A percentile compares a stretch with the other conserved stretches of the same genome.
phyloP scores from a whole-genome alignment of 176 grass and related monocot genomes.

The Triticum monococcum region DNA sequence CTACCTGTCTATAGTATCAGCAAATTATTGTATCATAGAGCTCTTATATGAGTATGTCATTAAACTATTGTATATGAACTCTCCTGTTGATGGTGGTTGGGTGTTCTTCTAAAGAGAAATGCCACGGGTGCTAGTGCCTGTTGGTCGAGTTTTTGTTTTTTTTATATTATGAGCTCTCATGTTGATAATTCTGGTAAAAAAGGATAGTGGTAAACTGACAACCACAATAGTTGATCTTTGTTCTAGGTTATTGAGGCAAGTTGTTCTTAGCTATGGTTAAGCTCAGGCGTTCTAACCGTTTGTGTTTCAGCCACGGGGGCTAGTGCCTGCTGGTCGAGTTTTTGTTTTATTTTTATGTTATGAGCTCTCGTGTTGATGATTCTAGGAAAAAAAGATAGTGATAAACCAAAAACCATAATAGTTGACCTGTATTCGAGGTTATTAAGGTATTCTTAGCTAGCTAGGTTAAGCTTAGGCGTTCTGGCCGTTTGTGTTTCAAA shows the following conservation, averaged over 20 bases:
- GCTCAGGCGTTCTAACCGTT: constrained; percentile 10
- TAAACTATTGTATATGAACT: constrained; percentile 1
- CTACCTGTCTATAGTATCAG: constrained; percentile 21
- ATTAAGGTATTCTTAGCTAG: not conserved
- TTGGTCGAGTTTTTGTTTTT: not conserved
- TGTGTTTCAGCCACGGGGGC: not conserved
- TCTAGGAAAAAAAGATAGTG: constrained; percentile 12
- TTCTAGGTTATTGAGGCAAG: constrained; percentile 25
- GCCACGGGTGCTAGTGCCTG: not conserved
- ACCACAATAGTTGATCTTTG: constrained; percentile 1
- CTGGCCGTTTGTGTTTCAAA: constrained; percentile 7
- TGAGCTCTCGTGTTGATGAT: not conserved
- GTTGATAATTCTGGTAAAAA: constrained; percentile 2
- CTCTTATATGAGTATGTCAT: constrained; percentile 16
- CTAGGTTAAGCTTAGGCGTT: not conserved
- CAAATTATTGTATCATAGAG: not conserved
- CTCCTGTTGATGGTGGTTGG: not conserved
- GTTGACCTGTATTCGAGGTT: constrained; percentile 13
- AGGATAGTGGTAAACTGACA: not conserved
- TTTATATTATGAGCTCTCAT: not conserved
- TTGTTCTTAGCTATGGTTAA: not conserved
- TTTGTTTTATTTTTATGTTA: no score
- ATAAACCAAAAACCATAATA: not conserved
- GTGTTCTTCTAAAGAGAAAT: not conserved
- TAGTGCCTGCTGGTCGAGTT: no score